phyloP scores from a whole-genome alignment of 495 filamentous ascomycete species.

The Haplographium delicatum region DNA sequence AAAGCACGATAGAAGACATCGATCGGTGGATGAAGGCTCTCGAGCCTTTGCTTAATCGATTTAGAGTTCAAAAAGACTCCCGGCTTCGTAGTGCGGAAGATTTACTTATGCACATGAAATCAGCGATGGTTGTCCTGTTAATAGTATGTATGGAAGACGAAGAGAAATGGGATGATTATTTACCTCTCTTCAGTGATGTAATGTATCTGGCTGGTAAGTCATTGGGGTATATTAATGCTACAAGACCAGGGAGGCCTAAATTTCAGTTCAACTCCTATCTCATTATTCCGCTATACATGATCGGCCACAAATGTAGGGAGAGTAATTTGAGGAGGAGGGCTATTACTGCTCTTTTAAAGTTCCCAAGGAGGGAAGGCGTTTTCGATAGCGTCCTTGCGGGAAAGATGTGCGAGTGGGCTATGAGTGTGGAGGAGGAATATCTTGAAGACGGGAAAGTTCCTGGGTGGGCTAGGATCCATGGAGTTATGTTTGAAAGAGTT shows the following conservation, averaged over 20 bases:
- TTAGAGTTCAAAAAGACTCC: not conserved
- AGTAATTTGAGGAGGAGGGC: conserved; percentile 35
- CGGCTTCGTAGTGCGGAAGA: not conserved
- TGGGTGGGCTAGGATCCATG: conserved; percentile 6
- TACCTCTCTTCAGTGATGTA: not conserved
- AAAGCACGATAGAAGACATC: not conserved
- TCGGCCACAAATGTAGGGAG: conserved; percentile 37
- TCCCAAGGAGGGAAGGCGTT: conserved; percentile 38
- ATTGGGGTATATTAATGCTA: too few species aligned
- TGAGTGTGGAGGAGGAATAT: conserved; percentile 36
- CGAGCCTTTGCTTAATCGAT: not conserved
- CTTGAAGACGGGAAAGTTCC: conserved; percentile 4
- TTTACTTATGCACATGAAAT: not conserved
- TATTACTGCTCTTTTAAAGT: conserved; percentile 28
- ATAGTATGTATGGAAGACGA: not conserved
- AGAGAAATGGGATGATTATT: not conserved
- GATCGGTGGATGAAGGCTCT: not conserved
- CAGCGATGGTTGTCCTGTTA: not conserved
- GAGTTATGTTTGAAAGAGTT: not conserved
- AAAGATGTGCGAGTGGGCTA: conserved; percentile 30
- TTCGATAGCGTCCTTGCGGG: conserved; percentile 37
- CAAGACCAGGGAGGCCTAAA: not conserved
- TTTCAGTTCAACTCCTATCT: conserved; percentile 28
- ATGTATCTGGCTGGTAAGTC: not conserved
- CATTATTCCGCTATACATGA: conserved; percentile 31